Evolutionary conservation across 140 eudicot species (phyloP).

Genomic region (Anethum foeniculum): DNA sequence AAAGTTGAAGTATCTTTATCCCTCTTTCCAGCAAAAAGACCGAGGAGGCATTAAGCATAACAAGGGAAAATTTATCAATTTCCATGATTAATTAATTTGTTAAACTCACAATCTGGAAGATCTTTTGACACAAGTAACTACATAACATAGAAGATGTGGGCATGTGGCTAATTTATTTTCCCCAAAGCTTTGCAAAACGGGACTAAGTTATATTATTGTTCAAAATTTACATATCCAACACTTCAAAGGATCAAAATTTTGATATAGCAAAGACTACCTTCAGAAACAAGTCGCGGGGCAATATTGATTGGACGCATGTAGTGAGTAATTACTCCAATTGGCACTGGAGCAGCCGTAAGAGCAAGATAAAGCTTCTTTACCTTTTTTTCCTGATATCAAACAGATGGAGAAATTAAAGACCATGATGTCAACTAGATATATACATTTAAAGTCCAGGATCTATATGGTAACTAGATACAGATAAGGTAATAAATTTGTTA

Average conservation of each 20-base stretch:
- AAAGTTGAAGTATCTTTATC: not conserved
- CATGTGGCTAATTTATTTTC: not conserved
- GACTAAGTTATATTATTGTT: not conserved
- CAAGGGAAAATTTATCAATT: not conserved
- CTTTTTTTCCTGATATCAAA: conserved; percentile 59
- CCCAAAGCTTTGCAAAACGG: not conserved
- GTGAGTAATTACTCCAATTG: conserved; percentile 76
- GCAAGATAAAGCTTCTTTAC: conserved; percentile 93
- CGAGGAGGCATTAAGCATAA: not conserved
- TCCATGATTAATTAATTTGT: not conserved
- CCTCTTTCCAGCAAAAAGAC: not conserved
- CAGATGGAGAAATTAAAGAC: not conserved
- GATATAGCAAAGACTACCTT: conserved; percentile 36
- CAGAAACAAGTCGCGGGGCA: conserved; percentile 76
- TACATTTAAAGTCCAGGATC: not conserved
- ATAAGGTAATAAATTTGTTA: not conserved
- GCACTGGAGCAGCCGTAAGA: conserved; percentile 74
- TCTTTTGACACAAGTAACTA: not conserved
- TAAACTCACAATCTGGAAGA: not conserved
- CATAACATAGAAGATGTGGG: not conserved
- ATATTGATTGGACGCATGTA: conserved; percentile 81
- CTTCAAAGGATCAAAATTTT: not conserved
- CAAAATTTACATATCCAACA: not conserved
- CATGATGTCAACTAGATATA: not conserved
- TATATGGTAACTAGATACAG: not conserved